Evolutionary conservation across 2,329 filamentous ascomycete genomes (phyloP), one percentile per base, ranked within the genome.

Genomic region (Aspergillus persii): DNA sequence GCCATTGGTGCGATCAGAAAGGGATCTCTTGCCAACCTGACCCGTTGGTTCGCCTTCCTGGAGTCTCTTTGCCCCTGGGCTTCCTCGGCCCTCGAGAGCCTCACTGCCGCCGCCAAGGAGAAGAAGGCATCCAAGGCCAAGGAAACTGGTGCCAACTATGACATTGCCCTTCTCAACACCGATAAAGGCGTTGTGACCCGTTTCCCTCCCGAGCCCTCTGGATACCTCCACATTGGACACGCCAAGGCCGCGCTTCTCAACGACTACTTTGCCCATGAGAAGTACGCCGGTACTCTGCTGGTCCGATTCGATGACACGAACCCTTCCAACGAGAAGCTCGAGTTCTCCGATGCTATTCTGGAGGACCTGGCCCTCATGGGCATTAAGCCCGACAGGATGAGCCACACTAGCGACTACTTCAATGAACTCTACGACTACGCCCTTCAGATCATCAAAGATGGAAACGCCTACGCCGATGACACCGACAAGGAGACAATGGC

Each of bases 251-350:
- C 92, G 5, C 83, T 96, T 57, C 86, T 98, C 58, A 96, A 95
- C 80, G 93, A 98, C 76, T 98, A 96, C 83, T 98, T 98, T 69
- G 94, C 92, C 49, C 92, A 97, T 76, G 89, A 92, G 74, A 90
- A 92, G 68, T 96, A 96, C 82, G 88, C 94, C 61, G 95, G 95
- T 70, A 96, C 89, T 69, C 83, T 99, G 68, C 87, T 96, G 60
- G 86, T 98, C 53, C 90, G 95, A 61, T 95, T 99, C 71, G 95
- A 99, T 74, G 95, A 99, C 73, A 99, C 95, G 58, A 99, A 99
- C 78, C 95, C 95, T 7, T 88, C 90, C 61, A 98, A 98, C 76
- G 95, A 99, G 83, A 97, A 96, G 81, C 88, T 94, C 74, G 95
- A 98, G 79, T 99, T 89, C 75, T 89, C 98, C 74, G 92, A 98